Base-by-base conservation (phyloP, 495 filamentous ascomycete species). In the Emericellopsis terricola region DNA sequence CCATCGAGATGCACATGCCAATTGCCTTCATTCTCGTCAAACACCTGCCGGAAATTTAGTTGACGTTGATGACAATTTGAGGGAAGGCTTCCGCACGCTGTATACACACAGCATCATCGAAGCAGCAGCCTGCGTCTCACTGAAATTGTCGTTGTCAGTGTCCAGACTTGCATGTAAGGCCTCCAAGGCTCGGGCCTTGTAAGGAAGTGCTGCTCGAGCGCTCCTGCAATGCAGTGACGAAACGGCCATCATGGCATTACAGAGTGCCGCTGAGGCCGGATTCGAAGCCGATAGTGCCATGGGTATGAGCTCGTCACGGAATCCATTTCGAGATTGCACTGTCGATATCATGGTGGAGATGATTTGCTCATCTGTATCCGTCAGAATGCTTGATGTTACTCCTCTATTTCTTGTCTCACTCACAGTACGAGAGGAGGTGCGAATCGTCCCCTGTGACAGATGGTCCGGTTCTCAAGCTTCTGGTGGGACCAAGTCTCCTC, bases 81-180 rank as follows among this genome's bases (percentile, higher is more conserved):
- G n/a, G n/a, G n/a, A n/a, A n/a, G n/a, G n/a, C n/a, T n/a, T 3
- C 23, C 51, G 42, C 27, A 54, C 51, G 43, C 51, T 54, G 31
- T 54, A 54, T 24, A 54, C 49, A 19, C 51, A 54, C 4, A 54
- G 49, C 51, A 54, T 54, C 51, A 54, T 54, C 4, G 46, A 54
- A 9, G 51, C 49, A 2, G 49, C 51, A 11, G 52, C 39, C 37
- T 54, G 51, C n/a, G 51, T 51, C 40, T 54, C 46, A 4, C 44
- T 47, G 16, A 41, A 44, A 23, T 44, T 46, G 13, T 42, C 23
- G 11, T 41, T 42, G 20, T 43, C 41, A 23, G 44, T 44, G 9
- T 19, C 36, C 19, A n/a, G 16, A 39, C 45, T 15, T 44, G 41
- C 16, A 48, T 47, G 16, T 42, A 54, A 28, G 3, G 36, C 31